A percentile compares a stretch with the other conserved stretches of the same genome.
These are phyloP conservation scores for Alloascoidea hylecoeti DNA, from an alignment of 805 yeast genomes.

Conservation along the genomic window DNA sequence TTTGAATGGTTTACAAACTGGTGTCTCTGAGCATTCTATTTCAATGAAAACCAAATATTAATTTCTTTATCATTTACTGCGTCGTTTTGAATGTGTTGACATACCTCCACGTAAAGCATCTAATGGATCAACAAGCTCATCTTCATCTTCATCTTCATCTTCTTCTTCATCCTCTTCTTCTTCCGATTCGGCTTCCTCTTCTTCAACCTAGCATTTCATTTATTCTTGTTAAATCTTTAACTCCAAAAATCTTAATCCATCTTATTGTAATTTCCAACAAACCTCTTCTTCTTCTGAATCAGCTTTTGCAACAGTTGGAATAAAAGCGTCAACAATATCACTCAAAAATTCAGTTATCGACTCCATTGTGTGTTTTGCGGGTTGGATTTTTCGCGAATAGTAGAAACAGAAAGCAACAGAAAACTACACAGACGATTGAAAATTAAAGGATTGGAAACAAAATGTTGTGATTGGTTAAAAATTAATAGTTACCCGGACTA, in stretches of 20 bases:
- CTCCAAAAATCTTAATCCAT: slow-evolving; percentile 1
- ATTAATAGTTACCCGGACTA: no score
- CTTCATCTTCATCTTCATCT: slow-evolving; percentile 58
- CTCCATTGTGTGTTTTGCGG: slow-evolving; percentile 9
- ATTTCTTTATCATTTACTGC: slow-evolving; percentile 7
- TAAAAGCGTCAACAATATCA: slow-evolving; percentile 68
- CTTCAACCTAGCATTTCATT: slow-evolving; percentile 24
- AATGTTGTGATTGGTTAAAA: no score
- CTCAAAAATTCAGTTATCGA: slow-evolving; percentile 26
- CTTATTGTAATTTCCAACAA: background rate
- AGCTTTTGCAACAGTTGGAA: slow-evolving; percentile 75
- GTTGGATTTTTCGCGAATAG: no score
- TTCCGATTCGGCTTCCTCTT: slow-evolving; percentile 36
- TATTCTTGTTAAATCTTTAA: slow-evolving; percentile 18
- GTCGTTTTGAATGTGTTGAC: slow-evolving; percentile 9
- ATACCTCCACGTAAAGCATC: slow-evolving; percentile 39
- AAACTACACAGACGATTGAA: no score
- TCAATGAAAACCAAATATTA: slow-evolving; percentile 7
- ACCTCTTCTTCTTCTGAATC: slow-evolving; percentile 27
- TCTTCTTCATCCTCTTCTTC: slow-evolving; percentile 54
- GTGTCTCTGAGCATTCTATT: slow-evolving; percentile 50
- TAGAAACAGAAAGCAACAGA: no score
- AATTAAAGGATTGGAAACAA: no score
- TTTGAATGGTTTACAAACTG: slow-evolving; percentile 53
- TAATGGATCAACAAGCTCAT: slow-evolving; percentile 49